A percentile compares a stretch with the other conserved stretches of the same genome.
These are phyloP conservation scores for Dimocarpus longan DNA, from an alignment of 345 rosid genomes.

Conservation along the genomic window DNA sequence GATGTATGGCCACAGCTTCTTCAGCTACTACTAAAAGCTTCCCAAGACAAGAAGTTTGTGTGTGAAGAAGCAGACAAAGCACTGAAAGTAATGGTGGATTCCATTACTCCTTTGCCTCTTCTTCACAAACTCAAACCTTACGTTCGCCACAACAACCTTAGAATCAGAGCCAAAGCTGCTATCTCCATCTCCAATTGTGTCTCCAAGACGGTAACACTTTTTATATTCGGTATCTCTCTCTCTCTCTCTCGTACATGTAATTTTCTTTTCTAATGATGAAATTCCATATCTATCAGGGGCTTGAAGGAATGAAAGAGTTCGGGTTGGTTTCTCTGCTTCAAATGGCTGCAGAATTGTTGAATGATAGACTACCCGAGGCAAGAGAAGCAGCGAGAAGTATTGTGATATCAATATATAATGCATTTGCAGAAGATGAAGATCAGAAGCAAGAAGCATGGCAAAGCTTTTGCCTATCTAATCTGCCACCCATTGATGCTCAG, in stretches of 20 bases:
- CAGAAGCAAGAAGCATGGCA: conserved; percentile 72
- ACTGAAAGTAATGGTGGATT: conserved; percentile 54
- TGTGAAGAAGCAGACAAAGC: conserved; percentile 90
- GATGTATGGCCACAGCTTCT: conserved; percentile 41
- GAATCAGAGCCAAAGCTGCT: conserved; percentile 84
- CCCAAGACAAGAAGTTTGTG: conserved; percentile 88
- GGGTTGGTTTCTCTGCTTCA: conserved; percentile 57
- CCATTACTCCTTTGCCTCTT: conserved; percentile 57
- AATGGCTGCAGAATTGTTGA: conserved; percentile 66
- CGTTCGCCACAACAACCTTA: conserved; percentile 62
- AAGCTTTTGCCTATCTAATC: conserved; percentile 65
- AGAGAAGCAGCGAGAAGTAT: conserved; percentile 82
- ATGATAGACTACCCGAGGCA: conserved; percentile 84
- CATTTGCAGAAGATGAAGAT: conserved; percentile 49
- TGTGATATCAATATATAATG: conserved; percentile 43
- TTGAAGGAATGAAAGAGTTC: conserved; percentile 59
- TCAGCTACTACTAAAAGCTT: conserved; percentile 86
- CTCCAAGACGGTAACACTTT: conserved; percentile 57
- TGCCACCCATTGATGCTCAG: conserved; percentile 62
- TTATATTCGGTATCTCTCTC: neutral
- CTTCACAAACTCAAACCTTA: conserved; percentile 55
- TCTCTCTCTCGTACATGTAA: neutral
- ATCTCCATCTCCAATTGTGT: conserved; percentile 58
- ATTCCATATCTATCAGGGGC: conserved; percentile 43
- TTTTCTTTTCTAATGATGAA: neutral